Base-by-base conservation (phyloP, 2,329 filamentous ascomycete species). In the Sclerotinia sclerotiorum region DNA sequence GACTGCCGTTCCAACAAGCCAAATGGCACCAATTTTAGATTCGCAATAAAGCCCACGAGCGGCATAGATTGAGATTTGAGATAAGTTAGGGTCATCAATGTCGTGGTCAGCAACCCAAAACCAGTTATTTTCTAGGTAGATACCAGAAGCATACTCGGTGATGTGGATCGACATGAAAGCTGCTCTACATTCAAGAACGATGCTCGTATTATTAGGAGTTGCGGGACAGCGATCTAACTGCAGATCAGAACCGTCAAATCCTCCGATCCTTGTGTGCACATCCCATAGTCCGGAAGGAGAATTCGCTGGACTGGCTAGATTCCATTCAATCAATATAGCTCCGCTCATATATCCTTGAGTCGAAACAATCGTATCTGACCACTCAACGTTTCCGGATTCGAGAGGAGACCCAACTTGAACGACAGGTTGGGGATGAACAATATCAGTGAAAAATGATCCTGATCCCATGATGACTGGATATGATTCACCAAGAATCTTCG, bases 251-350 rank as follows among this genome's bases (percentile, higher is more conserved):
- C 71, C 72, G 8, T 78, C 77, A 65, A 83, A 84, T 5, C 84
- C 84, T 32, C 81, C 78, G 48, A 78, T 72, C 5, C 76, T 73
- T 29, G 75, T 71, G 55, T 78, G 77, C 8, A 74, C 73, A 66
- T 75, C 84, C 84, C 85, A 87, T 72, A 88, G 81, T 4, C 82
- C 85, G 0, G 73, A 67, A 73, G 76, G 57, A 66, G 90, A 91
- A 8, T 79, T 78, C 10, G 80, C 81, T 48, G 77, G 74, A 6
- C 79, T 78, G 19, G 77, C 80, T 2, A 90, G 78, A 74, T 91
- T 91, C 83, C 86, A 90, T 73, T 91, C 81, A 82, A 91, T 84
- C 8, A 91, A 78, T 3, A 89, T 82, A 0, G 88, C 88, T 72
- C 75, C 89, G 1, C 84, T 82, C 29, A 85, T 82, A 15, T 68